A percentile compares a stretch with the other conserved stretches of the same genome.
Evolutionary conservation across 2,329 filamentous ascomycete species (phyloP).

Genomic region (Fusarium sp.): DNA sequence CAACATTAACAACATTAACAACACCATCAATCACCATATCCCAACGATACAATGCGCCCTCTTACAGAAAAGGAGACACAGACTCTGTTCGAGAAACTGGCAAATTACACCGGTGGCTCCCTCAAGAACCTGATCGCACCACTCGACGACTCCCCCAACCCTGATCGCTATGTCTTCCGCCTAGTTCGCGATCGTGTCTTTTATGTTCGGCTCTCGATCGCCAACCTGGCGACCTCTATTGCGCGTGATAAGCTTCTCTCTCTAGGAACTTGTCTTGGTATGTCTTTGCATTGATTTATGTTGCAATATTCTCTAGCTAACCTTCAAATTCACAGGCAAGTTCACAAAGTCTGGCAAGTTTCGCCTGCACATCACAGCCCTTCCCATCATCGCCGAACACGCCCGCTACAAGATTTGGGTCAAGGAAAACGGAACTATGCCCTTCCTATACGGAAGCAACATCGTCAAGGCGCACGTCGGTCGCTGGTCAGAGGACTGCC

Average conservation of each 20-base stretch:
- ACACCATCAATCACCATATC: constrained; percentile 12
- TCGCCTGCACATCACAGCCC: constrained; percentile 87
- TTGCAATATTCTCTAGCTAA: constrained; percentile 11
- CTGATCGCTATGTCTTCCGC: constrained; percentile 86
- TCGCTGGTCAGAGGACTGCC: constrained; percentile 88
- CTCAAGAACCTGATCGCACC: constrained; percentile 86
- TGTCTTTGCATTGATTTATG: not conserved
- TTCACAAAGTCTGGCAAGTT: constrained; percentile 98
- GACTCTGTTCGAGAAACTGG: constrained; percentile 90
- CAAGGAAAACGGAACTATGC: constrained; percentile 96
- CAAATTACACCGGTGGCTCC: constrained; percentile 88
- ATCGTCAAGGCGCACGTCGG: constrained; percentile 78
- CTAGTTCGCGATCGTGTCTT: constrained; percentile 86
- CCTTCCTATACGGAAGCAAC: constrained; percentile 94
- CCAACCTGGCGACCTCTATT: constrained; percentile 89
- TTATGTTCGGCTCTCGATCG: constrained; percentile 88
- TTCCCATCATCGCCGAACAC: constrained; percentile 89
- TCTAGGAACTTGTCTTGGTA: constrained; percentile 84
- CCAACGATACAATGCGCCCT: constrained; percentile 71
- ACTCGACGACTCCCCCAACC: constrained; percentile 70
- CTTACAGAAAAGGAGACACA: constrained; percentile 83
- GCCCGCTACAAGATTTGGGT: constrained; percentile 98
- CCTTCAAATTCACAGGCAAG: constrained; percentile 67
- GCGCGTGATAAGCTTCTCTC: constrained; percentile 83
- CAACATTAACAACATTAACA: constrained; percentile 25